phyloP scores from a whole-genome alignment of 2,329 filamentous ascomycete genomes.

The Aspergillus hiratsukae region DNA sequence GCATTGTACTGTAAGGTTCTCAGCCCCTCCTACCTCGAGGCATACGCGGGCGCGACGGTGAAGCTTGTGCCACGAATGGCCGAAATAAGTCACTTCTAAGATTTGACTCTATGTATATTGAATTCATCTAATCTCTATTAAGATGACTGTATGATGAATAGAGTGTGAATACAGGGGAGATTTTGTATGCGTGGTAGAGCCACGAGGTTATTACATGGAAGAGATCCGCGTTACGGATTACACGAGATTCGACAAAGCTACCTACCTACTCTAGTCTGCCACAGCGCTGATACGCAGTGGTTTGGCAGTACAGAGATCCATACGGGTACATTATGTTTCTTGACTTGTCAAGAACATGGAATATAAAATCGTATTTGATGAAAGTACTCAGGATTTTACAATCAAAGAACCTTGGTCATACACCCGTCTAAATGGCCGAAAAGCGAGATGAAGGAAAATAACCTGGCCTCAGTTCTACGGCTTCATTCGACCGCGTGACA shows the following conservation, averaged over 20 bases:
- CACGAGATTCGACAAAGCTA: not conserved
- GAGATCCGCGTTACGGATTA: not conserved
- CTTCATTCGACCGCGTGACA: conserved; percentile 8
- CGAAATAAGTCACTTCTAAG: not conserved
- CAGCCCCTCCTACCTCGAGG: not conserved
- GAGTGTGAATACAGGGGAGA: not conserved
- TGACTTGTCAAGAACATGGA: not conserved
- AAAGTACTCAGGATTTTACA: not conserved
- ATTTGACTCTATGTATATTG: not conserved
- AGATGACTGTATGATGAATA: not conserved
- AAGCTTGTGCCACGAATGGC: not conserved
- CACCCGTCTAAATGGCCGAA: not conserved
- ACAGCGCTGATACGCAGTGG: not conserved
- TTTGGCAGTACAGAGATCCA: not conserved
- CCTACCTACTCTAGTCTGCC: no score
- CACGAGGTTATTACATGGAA: not conserved
- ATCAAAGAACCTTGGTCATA: no score
- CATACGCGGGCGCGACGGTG: not conserved
- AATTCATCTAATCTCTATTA: not conserved
- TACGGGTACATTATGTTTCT: not conserved
- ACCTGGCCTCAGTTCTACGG: not conserved
- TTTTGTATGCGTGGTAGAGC: not conserved
- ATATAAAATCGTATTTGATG: not conserved
- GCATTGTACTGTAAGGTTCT: not conserved
- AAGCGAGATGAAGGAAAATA: not conserved